These are phyloP conservation scores for Saccharum hybrid DNA, from an alignment of 202 grass and related monocot species.

Conservation along the genomic window DNA sequence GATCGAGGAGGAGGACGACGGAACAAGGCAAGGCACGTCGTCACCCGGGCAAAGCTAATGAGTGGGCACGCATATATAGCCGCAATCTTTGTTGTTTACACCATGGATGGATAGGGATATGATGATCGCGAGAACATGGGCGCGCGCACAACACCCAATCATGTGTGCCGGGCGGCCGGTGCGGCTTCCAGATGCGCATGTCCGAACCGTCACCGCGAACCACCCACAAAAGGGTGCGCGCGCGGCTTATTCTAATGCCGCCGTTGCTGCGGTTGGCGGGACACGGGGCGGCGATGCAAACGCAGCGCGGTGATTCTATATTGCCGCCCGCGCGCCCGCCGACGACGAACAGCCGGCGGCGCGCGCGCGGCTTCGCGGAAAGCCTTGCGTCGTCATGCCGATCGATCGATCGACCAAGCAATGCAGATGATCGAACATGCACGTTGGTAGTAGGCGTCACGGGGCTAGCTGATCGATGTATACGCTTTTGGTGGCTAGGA, in stretches of 20 bases:
- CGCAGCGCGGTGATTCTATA: constrained; percentile 7
- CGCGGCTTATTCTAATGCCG: constrained; percentile 53
- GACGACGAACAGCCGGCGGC: not conserved
- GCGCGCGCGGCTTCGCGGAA: constrained; percentile 29
- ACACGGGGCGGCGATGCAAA: constrained; percentile 16
- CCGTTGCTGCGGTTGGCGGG: constrained; percentile 55
- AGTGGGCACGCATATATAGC: constrained; percentile 51
- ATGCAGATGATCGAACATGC: not conserved
- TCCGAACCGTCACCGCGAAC: constrained; percentile 51
- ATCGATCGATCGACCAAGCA: no score
- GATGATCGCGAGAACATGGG: constrained; percentile 29
- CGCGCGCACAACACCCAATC: constrained; percentile 23
- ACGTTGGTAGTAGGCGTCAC: not conserved
- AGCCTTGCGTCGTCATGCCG: not conserved
- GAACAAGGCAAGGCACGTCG: constrained; percentile 13
- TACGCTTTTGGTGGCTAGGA: constrained; percentile 23
- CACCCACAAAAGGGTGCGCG: constrained; percentile 44
- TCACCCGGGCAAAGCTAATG: constrained; percentile 12
- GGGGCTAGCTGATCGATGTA: not conserved
- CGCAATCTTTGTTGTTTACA: constrained; percentile 64
- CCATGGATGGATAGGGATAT: constrained; percentile 31
- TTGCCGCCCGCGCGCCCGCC: not conserved
- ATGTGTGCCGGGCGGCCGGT: constrained; percentile 32
- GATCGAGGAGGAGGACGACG: not conserved
- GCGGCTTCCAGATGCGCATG: constrained; percentile 49